A percentile compares a stretch with the other conserved stretches of the same genome.
Conservation (phyloP, 2,329 filamentous ascomycete species). For the Diaporthe vaccinii region DNA sequence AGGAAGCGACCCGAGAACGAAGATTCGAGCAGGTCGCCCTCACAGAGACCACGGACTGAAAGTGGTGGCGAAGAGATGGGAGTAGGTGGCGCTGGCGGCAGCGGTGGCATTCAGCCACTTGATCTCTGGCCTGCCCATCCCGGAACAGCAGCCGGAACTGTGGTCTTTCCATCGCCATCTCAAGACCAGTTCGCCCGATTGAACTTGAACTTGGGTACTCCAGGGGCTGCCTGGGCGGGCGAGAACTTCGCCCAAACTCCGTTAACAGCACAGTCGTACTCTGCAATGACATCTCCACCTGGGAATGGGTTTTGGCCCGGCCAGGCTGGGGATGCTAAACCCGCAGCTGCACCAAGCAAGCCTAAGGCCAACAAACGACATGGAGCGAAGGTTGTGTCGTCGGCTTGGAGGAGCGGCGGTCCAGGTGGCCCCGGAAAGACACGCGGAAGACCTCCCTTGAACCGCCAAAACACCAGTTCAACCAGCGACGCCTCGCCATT, state of each 20-base stretch:
- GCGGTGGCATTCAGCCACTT: constrained; percentile 65
- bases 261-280: constrained; percentile 80
- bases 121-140: constrained; percentile 63
- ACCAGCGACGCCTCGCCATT: constrained; percentile 67
- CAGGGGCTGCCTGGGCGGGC: constrained; percentile 60
- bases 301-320: constrained; percentile 68
- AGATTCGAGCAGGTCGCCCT: constrained; percentile 61
- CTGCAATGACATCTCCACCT: constrained; percentile 78
- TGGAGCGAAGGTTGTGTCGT: constrained; percentile 87
- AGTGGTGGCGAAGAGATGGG: constrained; percentile 50
- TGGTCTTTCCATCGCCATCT: constrained; percentile 51
- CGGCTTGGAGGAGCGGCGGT: constrained; percentile 83
- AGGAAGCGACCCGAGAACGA: constrained; percentile 75
- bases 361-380: constrained; percentile 72
- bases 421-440: constrained; percentile 76
- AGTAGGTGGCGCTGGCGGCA: constrained; percentile 53
- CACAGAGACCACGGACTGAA: constrained; percentile 71
- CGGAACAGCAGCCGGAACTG: constrained; percentile 52
- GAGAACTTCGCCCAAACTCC: constrained; percentile 72
- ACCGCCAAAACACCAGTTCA: constrained; percentile 59
- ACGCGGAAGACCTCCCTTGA: constrained; percentile 84
- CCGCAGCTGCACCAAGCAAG: constrained; percentile 79
- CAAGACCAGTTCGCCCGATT: constrained; percentile 54
- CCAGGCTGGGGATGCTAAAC: constrained; percentile 71
- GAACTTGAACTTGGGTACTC: constrained; percentile 50